These are phyloP conservation scores for Pyrus bretschneideri DNA, from an alignment of 306 rosid genomes.

Conservation along the genomic window DNA sequence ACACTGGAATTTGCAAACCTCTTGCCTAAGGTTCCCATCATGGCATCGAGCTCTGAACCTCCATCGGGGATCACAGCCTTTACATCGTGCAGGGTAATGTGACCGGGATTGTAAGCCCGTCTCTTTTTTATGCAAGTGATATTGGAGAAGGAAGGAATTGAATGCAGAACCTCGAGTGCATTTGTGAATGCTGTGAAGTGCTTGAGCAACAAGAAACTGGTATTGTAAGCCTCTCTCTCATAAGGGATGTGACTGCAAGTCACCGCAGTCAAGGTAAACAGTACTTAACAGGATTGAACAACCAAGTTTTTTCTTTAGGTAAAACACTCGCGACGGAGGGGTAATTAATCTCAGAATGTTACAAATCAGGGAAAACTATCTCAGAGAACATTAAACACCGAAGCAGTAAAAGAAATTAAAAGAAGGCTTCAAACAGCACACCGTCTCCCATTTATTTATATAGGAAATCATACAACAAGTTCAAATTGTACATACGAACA, in stretches of 20 bases:
- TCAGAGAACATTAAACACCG: background rate
- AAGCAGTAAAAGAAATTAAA: background rate
- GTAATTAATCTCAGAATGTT: background rate
- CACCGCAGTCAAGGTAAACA: background rate
- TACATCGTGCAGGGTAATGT: conserved; percentile 14
- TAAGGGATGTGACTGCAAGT: background rate
- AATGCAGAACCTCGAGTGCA: too few species aligned
- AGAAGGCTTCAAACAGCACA: background rate
- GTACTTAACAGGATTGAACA: background rate
- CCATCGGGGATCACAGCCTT: background rate
- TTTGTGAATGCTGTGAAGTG: too few species aligned
- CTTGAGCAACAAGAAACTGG: too few species aligned
- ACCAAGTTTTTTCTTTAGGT: background rate
- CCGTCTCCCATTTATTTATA: conserved; percentile 9
- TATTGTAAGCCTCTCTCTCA: background rate
- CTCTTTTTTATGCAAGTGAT: background rate
- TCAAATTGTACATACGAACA: conserved; percentile 17
- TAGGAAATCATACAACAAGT: conserved; percentile 12
- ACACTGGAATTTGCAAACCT: conserved; percentile 16
- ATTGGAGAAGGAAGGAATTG: too few species aligned
- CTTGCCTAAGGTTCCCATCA: background rate
- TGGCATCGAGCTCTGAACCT: background rate
- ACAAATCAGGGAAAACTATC: background rate
- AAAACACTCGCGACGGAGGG: background rate
- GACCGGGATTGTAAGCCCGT: background rate